These are phyloP conservation scores for Apiospora malaysiana DNA, from an alignment of 2,329 filamentous ascomycete genomes.

Conservation along the genomic window DNA sequence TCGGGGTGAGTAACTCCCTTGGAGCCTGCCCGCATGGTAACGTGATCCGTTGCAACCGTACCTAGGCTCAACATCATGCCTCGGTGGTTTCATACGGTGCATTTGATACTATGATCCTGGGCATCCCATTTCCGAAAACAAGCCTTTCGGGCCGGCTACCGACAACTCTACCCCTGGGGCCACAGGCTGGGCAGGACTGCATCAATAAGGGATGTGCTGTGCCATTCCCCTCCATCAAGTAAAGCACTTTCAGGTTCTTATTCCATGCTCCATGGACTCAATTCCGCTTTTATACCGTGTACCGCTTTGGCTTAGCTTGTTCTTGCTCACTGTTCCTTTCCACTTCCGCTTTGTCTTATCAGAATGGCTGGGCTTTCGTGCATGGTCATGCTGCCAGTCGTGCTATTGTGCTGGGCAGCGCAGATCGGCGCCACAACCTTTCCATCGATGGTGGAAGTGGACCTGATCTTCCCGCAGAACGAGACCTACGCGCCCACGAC, in stretches of 20 bases:
- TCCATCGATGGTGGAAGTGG: conserved; percentile 30
- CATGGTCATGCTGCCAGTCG: not conserved
- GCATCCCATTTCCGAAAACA: not conserved
- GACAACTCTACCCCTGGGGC: too few relatives aligned
- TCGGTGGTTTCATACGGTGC: too few relatives aligned
- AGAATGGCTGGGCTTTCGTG: not conserved
- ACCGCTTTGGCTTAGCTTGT: not conserved
- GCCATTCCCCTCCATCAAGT: not conserved
- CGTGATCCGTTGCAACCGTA: too few relatives aligned
- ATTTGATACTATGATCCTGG: not conserved
- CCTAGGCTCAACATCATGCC: too few relatives aligned
- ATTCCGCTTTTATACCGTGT: not conserved
- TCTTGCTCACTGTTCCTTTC: not conserved
- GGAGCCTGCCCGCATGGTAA: too few relatives aligned
- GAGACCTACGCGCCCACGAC: conserved; percentile 33
- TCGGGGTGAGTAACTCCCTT: too few relatives aligned
- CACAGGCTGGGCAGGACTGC: not conserved
- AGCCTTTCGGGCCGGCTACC: not conserved
- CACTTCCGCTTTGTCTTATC: not conserved
- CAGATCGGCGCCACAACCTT: not conserved
- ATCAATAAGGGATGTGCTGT: not conserved
- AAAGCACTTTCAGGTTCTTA: not conserved
- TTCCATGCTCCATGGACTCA: too few relatives aligned
- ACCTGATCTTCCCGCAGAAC: conserved; percentile 37
- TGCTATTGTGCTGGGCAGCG: not conserved